These are phyloP conservation scores for Diddensiella transvaalensis DNA, from an alignment of 805 yeast genomes.

Conservation along the genomic window DNA sequence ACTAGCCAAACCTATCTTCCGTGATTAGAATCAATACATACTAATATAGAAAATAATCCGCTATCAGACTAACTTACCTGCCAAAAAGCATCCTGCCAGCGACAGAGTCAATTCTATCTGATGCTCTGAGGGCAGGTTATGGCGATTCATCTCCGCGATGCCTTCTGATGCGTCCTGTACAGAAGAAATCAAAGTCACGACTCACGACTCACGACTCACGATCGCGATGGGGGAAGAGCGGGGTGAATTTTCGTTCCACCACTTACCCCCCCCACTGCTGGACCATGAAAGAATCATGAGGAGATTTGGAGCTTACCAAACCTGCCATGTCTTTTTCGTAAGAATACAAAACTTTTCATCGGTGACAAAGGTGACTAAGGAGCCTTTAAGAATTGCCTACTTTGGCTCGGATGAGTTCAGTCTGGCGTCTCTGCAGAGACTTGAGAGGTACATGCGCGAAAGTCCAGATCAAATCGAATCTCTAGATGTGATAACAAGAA, in stretches of 20 bases:
- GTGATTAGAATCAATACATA: neutral
- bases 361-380: too few species aligned
- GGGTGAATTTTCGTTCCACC: too few species aligned
- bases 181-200: too few species aligned
- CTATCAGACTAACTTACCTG: conserved; percentile 14
- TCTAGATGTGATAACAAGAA: conserved; percentile 61
- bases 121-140: conserved; percentile 7
- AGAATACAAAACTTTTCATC: too few species aligned
- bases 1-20: conserved; percentile 47
- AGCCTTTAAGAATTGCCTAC: conserved; percentile 46
- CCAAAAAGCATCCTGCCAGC: conserved; percentile 17
- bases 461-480: conserved; percentile 26
- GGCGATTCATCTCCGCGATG: neutral
- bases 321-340: too few species aligned
- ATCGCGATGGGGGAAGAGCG: neutral
- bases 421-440: conserved; percentile 49
- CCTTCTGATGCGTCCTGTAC: too few species aligned
- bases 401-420: conserved; percentile 76
- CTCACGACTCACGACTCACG: too few species aligned
- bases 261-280: too few species aligned
- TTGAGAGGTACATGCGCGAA: conserved; percentile 29
- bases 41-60: conserved; percentile 3
- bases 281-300: too few species aligned
- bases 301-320: too few species aligned
- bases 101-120: conserved; percentile 13